Conservation (phyloP, 2,329 filamentous ascomycete genomes). For the Paraconiothyrium brasiliense region DNA sequence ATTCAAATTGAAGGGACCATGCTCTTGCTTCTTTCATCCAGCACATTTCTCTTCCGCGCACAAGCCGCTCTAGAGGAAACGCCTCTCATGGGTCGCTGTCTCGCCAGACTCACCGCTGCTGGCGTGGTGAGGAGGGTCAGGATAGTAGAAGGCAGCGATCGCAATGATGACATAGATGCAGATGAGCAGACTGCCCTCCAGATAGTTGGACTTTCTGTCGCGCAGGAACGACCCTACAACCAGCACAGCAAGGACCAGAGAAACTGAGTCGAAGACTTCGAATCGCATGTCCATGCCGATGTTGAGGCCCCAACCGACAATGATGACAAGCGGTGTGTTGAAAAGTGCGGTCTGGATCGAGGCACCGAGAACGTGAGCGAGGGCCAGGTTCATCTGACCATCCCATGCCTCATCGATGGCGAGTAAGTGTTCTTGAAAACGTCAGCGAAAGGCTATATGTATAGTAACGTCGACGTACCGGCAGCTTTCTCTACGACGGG, state of each 20-base stretch:
- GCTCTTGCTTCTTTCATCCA: neutral
- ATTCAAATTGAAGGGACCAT: neutral
- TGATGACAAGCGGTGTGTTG: slow-evolving; percentile 82
- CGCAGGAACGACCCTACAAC: slow-evolving; percentile 88
- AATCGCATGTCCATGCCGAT: slow-evolving; percentile 82
- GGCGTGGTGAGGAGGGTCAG: slow-evolving; percentile 54
- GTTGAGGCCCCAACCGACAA: slow-evolving; percentile 81
- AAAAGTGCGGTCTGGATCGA: slow-evolving; percentile 90
- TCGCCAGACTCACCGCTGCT: slow-evolving; percentile 17
- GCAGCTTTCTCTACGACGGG: slow-evolving; percentile 87
- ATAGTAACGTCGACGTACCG: slow-evolving; percentile 28
- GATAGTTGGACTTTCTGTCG: slow-evolving; percentile 89
- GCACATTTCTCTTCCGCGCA: neutral
- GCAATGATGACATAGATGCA: slow-evolving; percentile 73
- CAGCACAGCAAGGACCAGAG: slow-evolving; percentile 84
- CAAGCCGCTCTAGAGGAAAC: neutral
- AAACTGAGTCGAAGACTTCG: slow-evolving; percentile 83
- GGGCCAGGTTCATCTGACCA: slow-evolving; percentile 83
- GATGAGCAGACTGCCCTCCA: slow-evolving; percentile 85
- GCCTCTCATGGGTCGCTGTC: slow-evolving; percentile 2
- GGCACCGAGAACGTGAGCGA: slow-evolving; percentile 85
- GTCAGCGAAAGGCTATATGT: slow-evolving; percentile 10
- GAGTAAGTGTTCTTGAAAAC: slow-evolving; percentile 73
- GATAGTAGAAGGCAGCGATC: slow-evolving; percentile 69
- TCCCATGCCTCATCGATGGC: slow-evolving; percentile 87